These are phyloP conservation scores for Beauveria pseudobassiana DNA, from an alignment of 2,329 filamentous ascomycete species.

Conservation along the genomic window DNA sequence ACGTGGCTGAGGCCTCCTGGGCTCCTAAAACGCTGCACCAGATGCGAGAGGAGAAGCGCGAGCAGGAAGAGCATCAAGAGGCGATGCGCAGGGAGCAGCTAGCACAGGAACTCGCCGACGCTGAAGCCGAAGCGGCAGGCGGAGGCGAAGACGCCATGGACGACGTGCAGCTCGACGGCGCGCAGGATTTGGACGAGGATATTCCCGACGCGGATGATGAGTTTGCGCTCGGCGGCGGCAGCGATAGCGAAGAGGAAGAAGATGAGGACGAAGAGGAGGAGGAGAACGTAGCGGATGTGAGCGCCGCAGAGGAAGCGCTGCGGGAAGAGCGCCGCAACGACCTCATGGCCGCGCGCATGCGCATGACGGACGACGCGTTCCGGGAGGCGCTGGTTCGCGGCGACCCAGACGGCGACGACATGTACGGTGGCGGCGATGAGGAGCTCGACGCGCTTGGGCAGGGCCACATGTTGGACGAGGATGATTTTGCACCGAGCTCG, in stretches of 20 bases:
- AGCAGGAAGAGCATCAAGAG: conserved; percentile 78
- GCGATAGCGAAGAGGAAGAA: conserved; percentile 33
- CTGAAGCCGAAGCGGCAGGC: conserved; percentile 40
- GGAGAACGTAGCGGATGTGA: conserved; percentile 27
- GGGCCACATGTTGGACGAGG: conserved; percentile 56
- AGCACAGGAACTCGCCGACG: conserved; percentile 67
- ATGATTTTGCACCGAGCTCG: conserved; percentile 41
- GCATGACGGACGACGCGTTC: conserved; percentile 54
- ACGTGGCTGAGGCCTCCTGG: conserved; percentile 88
- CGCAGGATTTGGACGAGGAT: conserved; percentile 62
- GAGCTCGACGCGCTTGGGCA: conserved; percentile 48
- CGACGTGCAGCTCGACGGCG: conserved; percentile 48
- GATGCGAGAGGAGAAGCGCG: conserved; percentile 79
- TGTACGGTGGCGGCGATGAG: conserved; percentile 48
- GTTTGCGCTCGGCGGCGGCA: conserved; percentile 42
- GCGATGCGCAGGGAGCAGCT: conserved; percentile 63
- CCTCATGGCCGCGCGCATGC: conserved; percentile 43
- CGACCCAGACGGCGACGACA: conserved; percentile 37
- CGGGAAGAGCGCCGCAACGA: conserved; percentile 39
- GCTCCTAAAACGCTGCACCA: conserved; percentile 84
- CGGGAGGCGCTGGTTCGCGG: conserved; percentile 49
- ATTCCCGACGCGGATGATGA: conserved; percentile 59
- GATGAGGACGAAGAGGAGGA: conserved; percentile 35
- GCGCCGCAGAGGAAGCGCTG: conserved; percentile 30
- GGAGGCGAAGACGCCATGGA: conserved; percentile 34